Evolutionary conservation across 345 rosid species (phyloP), one percentile per base, ranked within the genome.

Genomic region (Bruguiera sexangula): DNA sequence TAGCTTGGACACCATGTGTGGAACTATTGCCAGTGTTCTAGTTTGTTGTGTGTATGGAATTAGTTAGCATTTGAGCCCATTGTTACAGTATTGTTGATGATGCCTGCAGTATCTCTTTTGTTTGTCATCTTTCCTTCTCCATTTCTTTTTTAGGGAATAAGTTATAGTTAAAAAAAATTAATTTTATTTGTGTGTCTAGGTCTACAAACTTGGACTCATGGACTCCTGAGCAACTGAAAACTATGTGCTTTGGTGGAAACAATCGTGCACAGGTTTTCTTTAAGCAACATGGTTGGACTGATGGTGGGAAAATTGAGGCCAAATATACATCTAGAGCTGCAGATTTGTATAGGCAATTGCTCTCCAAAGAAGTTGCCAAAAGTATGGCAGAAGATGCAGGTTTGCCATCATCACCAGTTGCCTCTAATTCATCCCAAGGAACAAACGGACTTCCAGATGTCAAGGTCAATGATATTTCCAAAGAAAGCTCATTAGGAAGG

Each of bases 271-370:
- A 90, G 16, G 90, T 66, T 55, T 95, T 95, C 80, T 95, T 95
- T 80, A 95, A 95, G 88, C 97, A 90, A 64, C 96, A 95, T 67
- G 99, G 99, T 63, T 95, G 99, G 99, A 82, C 80, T 69, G 91
- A 85, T 68, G 99, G 90, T 51, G 96, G 92, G 18, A 85, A 90
- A 82, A 86, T 88, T 73, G 99, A 95, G 73, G 90, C 97, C n/a
- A 92, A 95, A 82, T 95, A 92, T 80, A 95, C 94, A 22, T 95
- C 99, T 4, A 85, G 97, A 80, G 92, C 97, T 76, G 97, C 99
- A 53, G 97, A 90, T 31, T 80, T 89, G 64, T 95, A 92, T 66
- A 85, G 84, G 86, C 97, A 92, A 80, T 65, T 75, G 51, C 96
- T 94, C 54, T 66, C 92, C 5, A 95, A 90, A 79, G 98, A 95